Conservation (phyloP, 139 green algal species). For the Limnomonas spitsbergensis region DNA sequence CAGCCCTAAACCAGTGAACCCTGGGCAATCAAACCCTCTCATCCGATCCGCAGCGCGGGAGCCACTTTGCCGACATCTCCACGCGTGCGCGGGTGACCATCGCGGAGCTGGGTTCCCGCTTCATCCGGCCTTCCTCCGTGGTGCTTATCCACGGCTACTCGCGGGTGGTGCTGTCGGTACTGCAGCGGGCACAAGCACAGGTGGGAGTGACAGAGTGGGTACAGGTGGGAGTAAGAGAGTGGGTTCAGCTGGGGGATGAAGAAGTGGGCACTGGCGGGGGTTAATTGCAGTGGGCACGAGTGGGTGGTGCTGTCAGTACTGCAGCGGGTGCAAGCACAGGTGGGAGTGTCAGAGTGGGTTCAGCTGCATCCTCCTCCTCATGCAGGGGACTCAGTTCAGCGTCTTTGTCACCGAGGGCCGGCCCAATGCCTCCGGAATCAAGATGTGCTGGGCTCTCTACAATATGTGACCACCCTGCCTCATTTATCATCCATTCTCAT, state of each 20-base stretch:
- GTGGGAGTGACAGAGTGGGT: too few relatives aligned
- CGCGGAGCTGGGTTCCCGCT: constrained; percentile 80
- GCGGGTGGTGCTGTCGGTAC: constrained; percentile 78
- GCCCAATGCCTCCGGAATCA: constrained; percentile 75
- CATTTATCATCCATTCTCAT: too few relatives aligned
- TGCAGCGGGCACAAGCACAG: constrained; percentile 62
- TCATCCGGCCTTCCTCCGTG: constrained; percentile 70
- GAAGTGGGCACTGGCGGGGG: too few relatives aligned
- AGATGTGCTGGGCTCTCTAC: constrained; percentile 67
- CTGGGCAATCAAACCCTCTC: too few relatives aligned
- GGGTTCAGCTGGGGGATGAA: too few relatives aligned
- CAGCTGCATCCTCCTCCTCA: too few relatives aligned
- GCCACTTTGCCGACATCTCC: constrained; percentile 82
- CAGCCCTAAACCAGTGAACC: too few relatives aligned
- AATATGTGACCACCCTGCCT: too few relatives aligned
- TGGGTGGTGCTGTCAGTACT: constrained; percentile 84
- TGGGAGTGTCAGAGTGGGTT: too few relatives aligned
- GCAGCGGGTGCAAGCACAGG: constrained; percentile 54
- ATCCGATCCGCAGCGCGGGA: constrained; percentile 71
- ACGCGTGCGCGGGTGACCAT: constrained; percentile 74
- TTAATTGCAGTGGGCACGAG: too few relatives aligned
- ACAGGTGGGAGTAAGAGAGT: too few relatives aligned
- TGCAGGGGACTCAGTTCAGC: constrained; percentile 79
- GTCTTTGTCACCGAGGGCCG: constrained; percentile 90
- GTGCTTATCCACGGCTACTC: constrained; percentile 90